Evolutionary conservation across 2,329 filamentous ascomycete species (phyloP), one percentile per base, ranked within the genome.

Genomic region (Beauveria brongniartii): DNA sequence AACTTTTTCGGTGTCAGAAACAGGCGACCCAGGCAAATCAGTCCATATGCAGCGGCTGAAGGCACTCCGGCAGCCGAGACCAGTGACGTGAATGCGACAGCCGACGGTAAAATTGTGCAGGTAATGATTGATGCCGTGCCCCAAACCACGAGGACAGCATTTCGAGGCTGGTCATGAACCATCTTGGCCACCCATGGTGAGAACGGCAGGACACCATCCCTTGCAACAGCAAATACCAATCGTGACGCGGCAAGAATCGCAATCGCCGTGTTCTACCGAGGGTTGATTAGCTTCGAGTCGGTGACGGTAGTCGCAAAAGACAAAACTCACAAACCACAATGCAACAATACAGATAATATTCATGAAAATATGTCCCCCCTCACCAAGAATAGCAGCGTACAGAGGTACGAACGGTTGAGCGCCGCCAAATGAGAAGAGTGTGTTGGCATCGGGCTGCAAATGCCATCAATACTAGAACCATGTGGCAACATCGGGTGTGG

Each of bases 151-250:
- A 83, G 77, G 48, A 86, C 79, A 5, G 83, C 83, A 65, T 86
- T 85, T 16, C 78, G 77, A 0, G 84, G 84, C 63, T 85, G 82
- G 56, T 82, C 83, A 26, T 78, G 73, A 9, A 76, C 70, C 2
- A 86, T 82, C 20, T 74, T 70, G 4, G 82, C 79, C 48, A 85
- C 83, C 80, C 82, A 84, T 40, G 75, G 67, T 1, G 82, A 84
- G 70, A 80, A 84, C 0, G 83, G 83, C 3, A 86, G 73, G 22
- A 86, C 81, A 41, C 82, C 82, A 66, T 86, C 83, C 51, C 83
- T 78, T 30, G 83, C 83, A 4, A 86, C 82, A 47, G 83, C 83
- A 68, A 84, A 86, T 64, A 86, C 82, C 2, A 85, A 75, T n/a
- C 83, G 78, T 4, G 82, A 85, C 16, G 81, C 80, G 8, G 82